Evolutionary conservation across 2,329 filamentous ascomycete genomes (phyloP).

Genomic region (Phialophora chinensis): DNA sequence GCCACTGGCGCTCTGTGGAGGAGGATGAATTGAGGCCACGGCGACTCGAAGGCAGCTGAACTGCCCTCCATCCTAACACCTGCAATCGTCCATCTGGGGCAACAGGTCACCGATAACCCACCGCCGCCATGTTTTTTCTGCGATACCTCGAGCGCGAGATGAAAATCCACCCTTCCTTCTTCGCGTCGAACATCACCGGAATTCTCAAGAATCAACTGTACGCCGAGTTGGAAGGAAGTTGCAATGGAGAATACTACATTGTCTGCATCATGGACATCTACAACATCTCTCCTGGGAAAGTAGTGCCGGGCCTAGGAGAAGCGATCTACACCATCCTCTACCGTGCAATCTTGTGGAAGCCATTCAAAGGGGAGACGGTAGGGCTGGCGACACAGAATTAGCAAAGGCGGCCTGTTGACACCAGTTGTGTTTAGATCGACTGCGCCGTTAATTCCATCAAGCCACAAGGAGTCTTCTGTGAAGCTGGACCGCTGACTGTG

Average conservation of each 20-base stretch:
- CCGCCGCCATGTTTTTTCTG: constrained; percentile 85
- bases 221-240: constrained; percentile 92
- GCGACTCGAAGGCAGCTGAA: constrained; percentile 7
- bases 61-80: constrained; percentile 3
- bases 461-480: constrained; percentile 77
- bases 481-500: constrained; percentile 56
- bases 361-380: constrained; percentile 97
- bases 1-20: neutral
- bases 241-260: constrained; percentile 95
- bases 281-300: constrained; percentile 90
- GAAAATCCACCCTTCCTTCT: constrained; percentile 95
- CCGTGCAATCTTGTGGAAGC: constrained; percentile 94
- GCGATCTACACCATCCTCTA: constrained; percentile 96
- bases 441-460: constrained; percentile 92
- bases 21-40: constrained; percentile 23
- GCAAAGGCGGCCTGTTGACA: constrained; percentile 10
- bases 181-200: constrained; percentile 90
- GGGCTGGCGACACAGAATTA: neutral
- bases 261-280: constrained; percentile 97
- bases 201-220: constrained; percentile 88
- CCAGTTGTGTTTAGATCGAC: constrained; percentile 70
- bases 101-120: neutral
- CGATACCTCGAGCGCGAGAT: constrained; percentile 95
- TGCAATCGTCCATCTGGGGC: neutral
- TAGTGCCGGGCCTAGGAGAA: constrained; percentile 87